Conservation (phyloP, 345 rosid genomes). For the Streptanthus diversifolius region DNA sequence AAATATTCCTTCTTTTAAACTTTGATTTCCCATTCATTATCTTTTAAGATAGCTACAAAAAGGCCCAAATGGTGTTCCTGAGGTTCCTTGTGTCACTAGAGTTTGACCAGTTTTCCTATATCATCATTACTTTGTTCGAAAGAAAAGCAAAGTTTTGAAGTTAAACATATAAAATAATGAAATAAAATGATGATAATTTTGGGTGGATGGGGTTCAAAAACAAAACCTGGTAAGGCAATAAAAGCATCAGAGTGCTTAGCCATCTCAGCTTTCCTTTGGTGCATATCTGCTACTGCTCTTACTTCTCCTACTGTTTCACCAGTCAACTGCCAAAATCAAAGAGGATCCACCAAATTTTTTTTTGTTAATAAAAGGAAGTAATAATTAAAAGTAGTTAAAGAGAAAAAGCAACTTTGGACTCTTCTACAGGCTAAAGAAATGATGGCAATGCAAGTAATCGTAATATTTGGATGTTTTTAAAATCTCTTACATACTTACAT, state of each 20-base stretch:
- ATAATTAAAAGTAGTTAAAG: constrained; percentile 35
- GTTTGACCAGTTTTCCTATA: constrained; percentile 17
- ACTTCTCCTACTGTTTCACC: constrained; percentile 99
- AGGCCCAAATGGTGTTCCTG: constrained; percentile 12
- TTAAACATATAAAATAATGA: not conserved
- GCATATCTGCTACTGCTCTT: constrained; percentile 99
- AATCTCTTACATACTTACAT: not conserved
- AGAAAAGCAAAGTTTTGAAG: constrained; percentile 6
- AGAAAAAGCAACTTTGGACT: constrained; percentile 38
- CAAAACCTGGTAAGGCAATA: constrained; percentile 98
- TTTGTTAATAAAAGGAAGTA: constrained; percentile 21
- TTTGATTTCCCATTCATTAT: not conserved
- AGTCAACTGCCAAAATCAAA: constrained; percentile 68
- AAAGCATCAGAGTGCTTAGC: constrained; percentile 99
- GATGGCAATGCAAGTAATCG: constrained; percentile 34
- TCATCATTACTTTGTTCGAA: constrained; percentile 31
- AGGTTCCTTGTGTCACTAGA: constrained; percentile 9
- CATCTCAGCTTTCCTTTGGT: constrained; percentile 99
- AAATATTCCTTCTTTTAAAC: not conserved
- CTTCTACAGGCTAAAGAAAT: constrained; percentile 41
- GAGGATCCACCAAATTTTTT: constrained; percentile 15
- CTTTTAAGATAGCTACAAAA: not conserved
- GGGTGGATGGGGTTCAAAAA: constrained; percentile 38
- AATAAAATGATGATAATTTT: constrained; percentile 18
- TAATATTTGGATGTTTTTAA: constrained; percentile 16